phyloP scores from a whole-genome alignment of 1,284 basidiomycete genomes.

The Ustilago bromivora region DNA sequence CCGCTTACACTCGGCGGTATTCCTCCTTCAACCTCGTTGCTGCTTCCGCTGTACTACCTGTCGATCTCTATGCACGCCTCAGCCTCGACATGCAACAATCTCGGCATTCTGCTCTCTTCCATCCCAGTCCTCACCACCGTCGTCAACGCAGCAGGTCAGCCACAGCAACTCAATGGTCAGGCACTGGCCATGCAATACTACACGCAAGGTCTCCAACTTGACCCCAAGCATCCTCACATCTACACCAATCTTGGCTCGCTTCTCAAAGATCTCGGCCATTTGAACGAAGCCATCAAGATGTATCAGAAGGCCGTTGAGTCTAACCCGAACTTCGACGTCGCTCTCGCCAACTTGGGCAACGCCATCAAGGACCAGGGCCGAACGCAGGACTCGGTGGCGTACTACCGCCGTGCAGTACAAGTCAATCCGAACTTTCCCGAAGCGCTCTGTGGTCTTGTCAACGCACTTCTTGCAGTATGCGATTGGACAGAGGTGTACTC shows the following conservation, averaged over 20 bases:
- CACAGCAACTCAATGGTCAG: slow-evolving; percentile 64
- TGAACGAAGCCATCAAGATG: slow-evolving; percentile 74
- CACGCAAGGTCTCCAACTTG: slow-evolving; percentile 74
- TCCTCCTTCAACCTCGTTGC: slow-evolving; percentile 72
- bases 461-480: slow-evolving; percentile 74
- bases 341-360: slow-evolving; percentile 77
- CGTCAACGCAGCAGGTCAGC: slow-evolving; percentile 66
- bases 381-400: slow-evolving; percentile 74
- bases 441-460: slow-evolving; percentile 75
- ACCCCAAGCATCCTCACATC: slow-evolving; percentile 75
- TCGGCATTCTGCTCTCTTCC: slow-evolving; percentile 75
- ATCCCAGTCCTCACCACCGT: slow-evolving; percentile 69
- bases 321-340: slow-evolving; percentile 76
- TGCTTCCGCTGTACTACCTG: slow-evolving; percentile 75
- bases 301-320: slow-evolving; percentile 74
- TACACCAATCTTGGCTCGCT: slow-evolving; percentile 77
- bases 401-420: slow-evolving; percentile 74
- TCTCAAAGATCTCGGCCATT: slow-evolving; percentile 75
- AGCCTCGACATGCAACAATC: slow-evolving; percentile 76
- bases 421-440: slow-evolving; percentile 75
- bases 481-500: slow-evolving; percentile 73
- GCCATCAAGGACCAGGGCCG: slow-evolving; percentile 73
- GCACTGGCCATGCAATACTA: slow-evolving; percentile 75
- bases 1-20: slow-evolving; percentile 67
- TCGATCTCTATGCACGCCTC: slow-evolving; percentile 74